phyloP scores from a whole-genome alignment of 768 basidiomycete genomes.

The Paxillus ammoniavirescens region DNA sequence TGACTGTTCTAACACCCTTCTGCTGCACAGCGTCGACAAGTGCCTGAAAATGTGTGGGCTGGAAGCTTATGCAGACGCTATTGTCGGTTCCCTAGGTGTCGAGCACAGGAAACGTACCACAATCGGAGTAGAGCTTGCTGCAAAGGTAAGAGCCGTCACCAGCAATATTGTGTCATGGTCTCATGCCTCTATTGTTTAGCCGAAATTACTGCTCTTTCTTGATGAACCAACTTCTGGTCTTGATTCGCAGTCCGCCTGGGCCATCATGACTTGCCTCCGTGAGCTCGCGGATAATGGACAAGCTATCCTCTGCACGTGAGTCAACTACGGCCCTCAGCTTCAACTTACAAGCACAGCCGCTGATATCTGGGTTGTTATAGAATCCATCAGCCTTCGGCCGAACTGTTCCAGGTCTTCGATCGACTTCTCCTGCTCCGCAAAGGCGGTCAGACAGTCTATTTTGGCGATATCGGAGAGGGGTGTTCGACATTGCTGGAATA shows the following conservation, averaged over 20 bases:
- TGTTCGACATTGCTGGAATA: constrained; percentile 22
- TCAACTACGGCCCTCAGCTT: neutral
- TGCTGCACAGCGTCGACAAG: constrained; percentile 43
- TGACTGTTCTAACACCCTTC: neutral
- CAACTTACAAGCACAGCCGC: neutral
- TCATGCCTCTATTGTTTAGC: constrained; percentile 14
- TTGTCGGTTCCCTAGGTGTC: constrained; percentile 54
- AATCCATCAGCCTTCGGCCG: constrained; percentile 39
- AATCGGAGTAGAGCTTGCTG: constrained; percentile 60
- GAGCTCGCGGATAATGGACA: constrained; percentile 54
- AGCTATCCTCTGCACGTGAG: constrained; percentile 55
- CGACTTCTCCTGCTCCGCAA: constrained; percentile 48
- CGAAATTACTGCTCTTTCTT: constrained; percentile 51
- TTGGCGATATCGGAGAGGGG: constrained; percentile 41
- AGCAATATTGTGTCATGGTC: neutral
- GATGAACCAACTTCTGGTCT: constrained; percentile 62
- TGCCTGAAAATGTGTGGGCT: constrained; percentile 68
- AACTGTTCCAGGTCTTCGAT: constrained; percentile 53
- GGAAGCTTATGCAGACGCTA: constrained; percentile 57
- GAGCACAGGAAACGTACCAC: constrained; percentile 56
- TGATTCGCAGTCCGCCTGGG: constrained; percentile 52
- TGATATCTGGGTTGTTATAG: neutral
- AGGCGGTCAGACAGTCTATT: constrained; percentile 67
- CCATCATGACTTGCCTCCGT: constrained; percentile 44
- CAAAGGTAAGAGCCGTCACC: constrained; percentile 36